Conservation (phyloP, 1,139 yeast genomes). For the Kodamaea anthophila region DNA sequence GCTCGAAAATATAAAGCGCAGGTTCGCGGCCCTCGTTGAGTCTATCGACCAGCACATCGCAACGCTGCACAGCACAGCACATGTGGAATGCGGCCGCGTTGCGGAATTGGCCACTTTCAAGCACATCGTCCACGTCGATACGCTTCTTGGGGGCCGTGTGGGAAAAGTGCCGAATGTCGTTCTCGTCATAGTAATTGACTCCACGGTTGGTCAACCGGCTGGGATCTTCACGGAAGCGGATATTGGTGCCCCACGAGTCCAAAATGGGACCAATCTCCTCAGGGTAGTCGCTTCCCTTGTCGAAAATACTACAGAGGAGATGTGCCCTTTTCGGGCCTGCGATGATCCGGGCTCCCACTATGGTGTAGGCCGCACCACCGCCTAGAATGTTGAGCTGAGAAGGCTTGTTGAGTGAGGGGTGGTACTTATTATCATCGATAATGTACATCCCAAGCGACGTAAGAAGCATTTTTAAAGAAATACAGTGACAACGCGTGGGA, state of each 20-base stretch:
- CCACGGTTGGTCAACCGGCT: slow-evolving; percentile 72
- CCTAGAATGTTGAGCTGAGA: slow-evolving; percentile 60
- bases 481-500: no score
- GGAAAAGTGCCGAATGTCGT: slow-evolving; percentile 48
- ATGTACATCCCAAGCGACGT: slow-evolving; percentile 84
- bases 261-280: slow-evolving; percentile 36
- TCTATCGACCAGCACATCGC: slow-evolving; percentile 37
- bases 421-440: slow-evolving; percentile 77
- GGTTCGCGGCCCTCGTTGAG: slow-evolving; percentile 15
- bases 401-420: slow-evolving; percentile 31
- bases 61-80: slow-evolving; percentile 66
- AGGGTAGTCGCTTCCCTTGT: slow-evolving; percentile 78
- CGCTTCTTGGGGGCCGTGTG: slow-evolving; percentile 56
- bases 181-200: slow-evolving; percentile 62
- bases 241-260: slow-evolving; percentile 57
- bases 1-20: slow-evolving; percentile 70
- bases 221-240: slow-evolving; percentile 45
- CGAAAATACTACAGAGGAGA: slow-evolving; percentile 63
- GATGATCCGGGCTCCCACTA: slow-evolving; percentile 66
- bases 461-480: no score
- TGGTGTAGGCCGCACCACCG: slow-evolving; percentile 86
- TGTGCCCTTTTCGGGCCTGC: slow-evolving; percentile 29
- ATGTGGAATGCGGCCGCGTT: slow-evolving; percentile 56
- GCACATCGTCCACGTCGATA: slow-evolving; percentile 56
- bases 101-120: slow-evolving; percentile 27